A percentile compares a stretch with the other conserved stretches of the same genome.
These are phyloP conservation scores for Saccharomycopsis olivae DNA, from an alignment of 805 yeast genomes.

Conservation along the genomic window DNA sequence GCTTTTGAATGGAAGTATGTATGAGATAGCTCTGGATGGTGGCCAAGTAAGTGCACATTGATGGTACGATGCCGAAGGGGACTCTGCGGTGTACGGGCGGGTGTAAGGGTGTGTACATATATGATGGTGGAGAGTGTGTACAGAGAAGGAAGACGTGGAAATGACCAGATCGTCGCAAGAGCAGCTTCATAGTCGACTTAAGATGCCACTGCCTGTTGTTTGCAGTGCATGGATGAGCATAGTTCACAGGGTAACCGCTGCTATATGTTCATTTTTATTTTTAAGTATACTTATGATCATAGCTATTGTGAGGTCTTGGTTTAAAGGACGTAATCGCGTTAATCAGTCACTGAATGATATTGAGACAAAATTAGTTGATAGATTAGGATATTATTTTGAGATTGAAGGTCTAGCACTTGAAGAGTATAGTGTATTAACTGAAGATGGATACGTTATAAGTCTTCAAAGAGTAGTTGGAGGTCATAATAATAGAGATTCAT, in stretches of 20 bases:
- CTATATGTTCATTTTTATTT: constrained; percentile 5
- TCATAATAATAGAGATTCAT: constrained; percentile 18
- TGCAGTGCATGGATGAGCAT: too few species aligned
- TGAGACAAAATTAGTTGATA: constrained; percentile 34
- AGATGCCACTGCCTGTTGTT: too few species aligned
- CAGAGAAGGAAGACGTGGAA: too few species aligned
- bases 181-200: too few species aligned
- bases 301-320: constrained; percentile 1
- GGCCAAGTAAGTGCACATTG: too few species aligned
- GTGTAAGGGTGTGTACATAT: too few species aligned
- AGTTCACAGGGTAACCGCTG: constrained; percentile 2
- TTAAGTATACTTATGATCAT: constrained; percentile 1
- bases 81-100: too few species aligned
- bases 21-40: too few species aligned
- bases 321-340: neutral
- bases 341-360: constrained; percentile 14
- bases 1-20: too few species aligned
- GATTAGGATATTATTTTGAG: constrained; percentile 57
- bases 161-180: too few species aligned
- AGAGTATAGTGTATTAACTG: constrained; percentile 52
- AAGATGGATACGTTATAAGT: constrained; percentile 69
- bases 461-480: constrained; percentile 45
- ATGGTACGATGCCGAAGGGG: too few species aligned
- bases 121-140: too few species aligned
- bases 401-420: constrained; percentile 50